Conservation (phyloP, 192 early-diverging fungal species). For the Podila epicladia region DNA sequence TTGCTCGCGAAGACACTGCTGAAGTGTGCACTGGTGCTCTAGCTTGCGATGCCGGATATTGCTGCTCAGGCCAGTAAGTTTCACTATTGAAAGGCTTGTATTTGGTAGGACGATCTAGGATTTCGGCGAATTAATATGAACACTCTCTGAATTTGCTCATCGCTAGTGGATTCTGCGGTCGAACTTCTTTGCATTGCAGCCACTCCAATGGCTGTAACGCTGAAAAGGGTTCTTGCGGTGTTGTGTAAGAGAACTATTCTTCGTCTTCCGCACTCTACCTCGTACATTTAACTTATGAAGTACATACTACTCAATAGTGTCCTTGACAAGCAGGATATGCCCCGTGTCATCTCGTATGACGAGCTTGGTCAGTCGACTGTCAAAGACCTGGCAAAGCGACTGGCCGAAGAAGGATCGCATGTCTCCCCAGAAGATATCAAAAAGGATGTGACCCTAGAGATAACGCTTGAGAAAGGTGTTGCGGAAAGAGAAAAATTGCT, state of each 20-base stretch:
- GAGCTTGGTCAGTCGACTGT: constrained; percentile 4
- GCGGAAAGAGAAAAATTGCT: constrained; percentile 21
- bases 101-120: too few species aligned
- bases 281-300: background rate
- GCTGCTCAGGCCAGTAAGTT: constrained; percentile 35
- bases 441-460: constrained; percentile 4
- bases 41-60: constrained; percentile 31
- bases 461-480: constrained; percentile 16
- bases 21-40: constrained; percentile 9
- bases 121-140: too few species aligned
- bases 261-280: background rate
- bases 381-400: constrained; percentile 3
- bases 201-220: constrained; percentile 51
- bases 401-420: constrained; percentile 26
- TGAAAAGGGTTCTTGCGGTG: constrained; percentile 55
- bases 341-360: constrained; percentile 29
- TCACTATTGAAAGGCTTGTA: too few species aligned
- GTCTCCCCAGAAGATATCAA: constrained; percentile 15
- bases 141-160: too few species aligned
- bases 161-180: constrained; percentile 37
- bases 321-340: constrained; percentile 22
- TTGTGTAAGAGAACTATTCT: constrained; percentile 21
- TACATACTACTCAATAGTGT: constrained; percentile 1
- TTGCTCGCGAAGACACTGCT: constrained; percentile 19
- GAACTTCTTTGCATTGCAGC: constrained; percentile 17